Evolutionary conservation across 176 grass and related monocot species (phyloP), one percentile per base, ranked within the genome.

Genomic region (Juncus effusus): DNA sequence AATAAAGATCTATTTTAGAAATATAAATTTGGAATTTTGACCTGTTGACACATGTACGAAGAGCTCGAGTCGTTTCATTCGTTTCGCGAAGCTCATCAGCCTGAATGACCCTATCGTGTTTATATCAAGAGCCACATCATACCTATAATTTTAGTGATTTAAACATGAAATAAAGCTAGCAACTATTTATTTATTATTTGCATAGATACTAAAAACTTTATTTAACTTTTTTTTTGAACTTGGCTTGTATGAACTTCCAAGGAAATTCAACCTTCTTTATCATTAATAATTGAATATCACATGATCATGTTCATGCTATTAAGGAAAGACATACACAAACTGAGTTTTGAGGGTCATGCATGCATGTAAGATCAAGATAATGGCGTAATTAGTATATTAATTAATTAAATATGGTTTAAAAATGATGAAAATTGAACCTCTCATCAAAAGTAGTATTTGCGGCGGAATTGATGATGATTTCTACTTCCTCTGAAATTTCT

Each of bases 11-110:
- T 5, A 19, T 60, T 1, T 28, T 14, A 51, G 7, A 61, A 51
- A 51, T 16, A 15, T 59, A 62, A 47, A 37, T 55, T 75, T 55
- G 45, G 7, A 54, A 56, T 12, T 44, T 51, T 72, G 4, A 96
- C 92, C 93, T 86, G 93, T 97, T 3, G 93, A 97, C 42, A 97
- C 93, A 36, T 97, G 93, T 57, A 96, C 64, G 72, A 96, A 88
- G 6, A 96, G 82, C 77, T 96, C 91, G 1, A 96, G 82, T 13
- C 72, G 76, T 3, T 58, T 73, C 53, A 81, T 91, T 35, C 82
- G 80, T 73, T 91, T 86, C 16, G 85, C 93, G 53, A 91, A 96
- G 36, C 78, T 96, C 93, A 96, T 96, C 60, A 96, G 54, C 73
- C 93, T 87, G 75, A 82, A 91, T 5, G 93, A 82, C 36, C 93